Evolutionary conservation across 1,139 yeast genomes (phyloP).

Genomic region (Debaryomycetaceae sp.): DNA sequence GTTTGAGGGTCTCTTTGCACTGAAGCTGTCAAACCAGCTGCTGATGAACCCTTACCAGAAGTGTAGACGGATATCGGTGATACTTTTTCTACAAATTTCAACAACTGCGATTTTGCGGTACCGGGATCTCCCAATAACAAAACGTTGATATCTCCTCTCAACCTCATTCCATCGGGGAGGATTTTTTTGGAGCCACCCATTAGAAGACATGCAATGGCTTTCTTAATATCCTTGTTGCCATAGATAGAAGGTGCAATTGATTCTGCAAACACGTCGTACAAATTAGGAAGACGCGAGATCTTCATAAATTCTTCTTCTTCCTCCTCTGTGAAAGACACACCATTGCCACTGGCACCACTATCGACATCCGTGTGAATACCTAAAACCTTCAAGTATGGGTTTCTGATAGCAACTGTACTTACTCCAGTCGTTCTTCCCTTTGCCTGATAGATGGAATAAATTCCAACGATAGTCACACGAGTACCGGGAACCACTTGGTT

Average conservation of each 20-base stretch:
- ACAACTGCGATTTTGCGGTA: slow-evolving; percentile 93
- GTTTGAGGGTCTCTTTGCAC: slow-evolving; percentile 90
- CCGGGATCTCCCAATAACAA: slow-evolving; percentile 96
- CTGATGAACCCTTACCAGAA: slow-evolving; percentile 98
- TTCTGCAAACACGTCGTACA: slow-evolving; percentile 79
- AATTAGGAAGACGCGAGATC: slow-evolving; percentile 76
- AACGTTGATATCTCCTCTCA: slow-evolving; percentile 96
- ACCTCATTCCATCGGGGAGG: slow-evolving; percentile 92
- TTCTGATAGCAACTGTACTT: slow-evolving; percentile 80
- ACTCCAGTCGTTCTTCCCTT: slow-evolving; percentile 38
- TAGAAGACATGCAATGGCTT: slow-evolving; percentile 85
- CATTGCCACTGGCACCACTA: slow-evolving; percentile 58
- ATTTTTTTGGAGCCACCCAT: slow-evolving; percentile 94
- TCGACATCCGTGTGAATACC: slow-evolving; percentile 86
- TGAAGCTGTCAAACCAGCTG: slow-evolving; percentile 98
- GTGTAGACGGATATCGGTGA: slow-evolving; percentile 95
- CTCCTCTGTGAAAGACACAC: slow-evolving; percentile 77
- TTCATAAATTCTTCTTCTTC: slow-evolving; percentile 90
- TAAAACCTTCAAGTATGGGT: slow-evolving; percentile 83
- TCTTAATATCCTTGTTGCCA: slow-evolving; percentile 90
- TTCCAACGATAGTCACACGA: slow-evolving; percentile 86
- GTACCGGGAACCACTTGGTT: slow-evolving; percentile 95
- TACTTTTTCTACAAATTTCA: slow-evolving; percentile 91
- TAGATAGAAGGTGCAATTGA: slow-evolving; percentile 96
- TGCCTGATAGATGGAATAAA: slow-evolving; percentile 82